A percentile compares a stretch with the other conserved stretches of the same genome.
phyloP scores from a whole-genome alignment of 1,284 basidiomycete species.

The Austroboletus niveus region DNA sequence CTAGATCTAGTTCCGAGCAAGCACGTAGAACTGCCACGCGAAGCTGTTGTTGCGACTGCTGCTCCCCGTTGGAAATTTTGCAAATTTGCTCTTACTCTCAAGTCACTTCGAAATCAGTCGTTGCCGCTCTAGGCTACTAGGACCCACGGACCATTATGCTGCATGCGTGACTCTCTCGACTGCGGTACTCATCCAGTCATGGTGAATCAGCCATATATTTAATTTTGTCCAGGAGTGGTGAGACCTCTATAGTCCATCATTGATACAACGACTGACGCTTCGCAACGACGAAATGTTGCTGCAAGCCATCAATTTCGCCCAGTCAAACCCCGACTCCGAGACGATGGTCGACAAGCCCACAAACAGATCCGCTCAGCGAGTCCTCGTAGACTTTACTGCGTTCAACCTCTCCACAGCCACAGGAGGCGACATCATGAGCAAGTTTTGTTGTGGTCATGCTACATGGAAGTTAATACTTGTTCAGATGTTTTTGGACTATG shows the following conservation, averaged over 20 bases:
- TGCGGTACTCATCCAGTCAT: conserved; percentile 68
- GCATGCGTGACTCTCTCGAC: conserved; percentile 58
- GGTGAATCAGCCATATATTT: conserved; percentile 82
- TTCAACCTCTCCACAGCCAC: conserved; percentile 49
- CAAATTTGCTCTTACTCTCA: no score
- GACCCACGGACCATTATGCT: conserved; percentile 15
- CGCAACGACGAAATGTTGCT: conserved; percentile 46
- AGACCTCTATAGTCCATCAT: conserved; percentile 26
- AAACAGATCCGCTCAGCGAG: no score
- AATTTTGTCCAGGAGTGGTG: conserved; percentile 67
- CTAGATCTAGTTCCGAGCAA: no score
- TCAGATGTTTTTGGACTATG: background rate
- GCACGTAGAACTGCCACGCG: no score
- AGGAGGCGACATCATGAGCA: conserved; percentile 47
- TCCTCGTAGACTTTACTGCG: conserved; percentile 49
- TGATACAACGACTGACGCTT: background rate
- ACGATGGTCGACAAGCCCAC: no score
- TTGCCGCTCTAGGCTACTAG: no score
- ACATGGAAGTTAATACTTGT: background rate
- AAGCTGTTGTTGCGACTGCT: no score
- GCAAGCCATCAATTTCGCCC: conserved; percentile 75
- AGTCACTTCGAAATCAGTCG: no score
- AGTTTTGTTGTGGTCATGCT: background rate
- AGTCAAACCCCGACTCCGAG: no score
- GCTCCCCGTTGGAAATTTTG: no score